These are phyloP conservation scores for Straminergon stramineum DNA, from an alignment of 225 moss, liverwort and hornwort genomes.

Conservation along the genomic window DNA sequence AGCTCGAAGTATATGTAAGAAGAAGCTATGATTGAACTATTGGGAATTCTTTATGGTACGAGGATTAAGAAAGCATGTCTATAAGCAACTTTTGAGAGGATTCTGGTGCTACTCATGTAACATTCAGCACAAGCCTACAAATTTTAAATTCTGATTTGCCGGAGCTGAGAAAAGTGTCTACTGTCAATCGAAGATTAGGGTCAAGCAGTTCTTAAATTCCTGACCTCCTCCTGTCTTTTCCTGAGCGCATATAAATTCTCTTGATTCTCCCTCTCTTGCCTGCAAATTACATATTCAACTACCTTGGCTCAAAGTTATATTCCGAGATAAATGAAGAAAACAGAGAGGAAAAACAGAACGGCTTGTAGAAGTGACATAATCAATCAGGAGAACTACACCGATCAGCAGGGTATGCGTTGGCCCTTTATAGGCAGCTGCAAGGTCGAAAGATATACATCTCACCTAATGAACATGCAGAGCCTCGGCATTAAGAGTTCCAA, in stretches of 20 bases:
- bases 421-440: neutral
- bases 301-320: neutral
- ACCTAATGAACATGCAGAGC: neutral
- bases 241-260: slow-evolving; percentile 42
- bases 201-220: neutral
- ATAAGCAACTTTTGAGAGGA: neutral
- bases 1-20: neutral
- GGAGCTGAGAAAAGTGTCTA: neutral
- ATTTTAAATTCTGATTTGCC: neutral
- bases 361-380: neutral
- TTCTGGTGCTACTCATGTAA: neutral
- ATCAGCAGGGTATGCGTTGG: neutral
- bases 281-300: slow-evolving; percentile 8
- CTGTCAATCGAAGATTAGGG: neutral
- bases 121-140: neutral
- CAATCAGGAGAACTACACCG: neutral
- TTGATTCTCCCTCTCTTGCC: slow-evolving; percentile 63
- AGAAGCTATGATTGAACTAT: neutral
- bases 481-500: neutral
- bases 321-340: neutral
- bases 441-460: neutral
- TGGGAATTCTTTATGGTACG: neutral
- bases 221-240: slow-evolving; percentile 58
- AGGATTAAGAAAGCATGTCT: neutral
- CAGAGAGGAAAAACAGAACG: neutral